phyloP scores from a whole-genome alignment of 306 rosid species.

The Cucurbita moschata region DNA sequence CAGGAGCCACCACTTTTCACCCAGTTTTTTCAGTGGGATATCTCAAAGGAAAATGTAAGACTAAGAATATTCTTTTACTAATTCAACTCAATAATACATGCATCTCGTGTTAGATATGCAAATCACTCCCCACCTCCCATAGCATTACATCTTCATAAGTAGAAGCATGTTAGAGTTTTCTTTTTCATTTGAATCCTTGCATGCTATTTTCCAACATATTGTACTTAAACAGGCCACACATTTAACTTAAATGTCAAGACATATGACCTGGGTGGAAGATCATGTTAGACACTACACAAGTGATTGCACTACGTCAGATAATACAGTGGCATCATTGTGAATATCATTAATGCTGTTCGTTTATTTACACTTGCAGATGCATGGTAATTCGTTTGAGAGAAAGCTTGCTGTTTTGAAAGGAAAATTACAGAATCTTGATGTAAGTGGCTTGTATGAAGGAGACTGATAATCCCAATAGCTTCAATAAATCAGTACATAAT shows the following conservation, averaged over 20 bases:
- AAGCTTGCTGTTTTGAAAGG: constrained; percentile 82
- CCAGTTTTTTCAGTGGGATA: constrained; percentile 73
- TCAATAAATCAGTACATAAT: not conserved
- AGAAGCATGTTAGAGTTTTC: not conserved
- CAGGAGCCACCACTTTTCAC: constrained; percentile 76
- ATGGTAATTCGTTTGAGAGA: constrained; percentile 87
- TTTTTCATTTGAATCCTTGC: not conserved
- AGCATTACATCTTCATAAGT: not conserved
- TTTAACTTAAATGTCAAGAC: not conserved
- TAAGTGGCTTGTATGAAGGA: constrained; percentile 21
- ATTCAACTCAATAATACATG: not conserved
- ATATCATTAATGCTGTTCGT: not conserved
- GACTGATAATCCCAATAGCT: not conserved
- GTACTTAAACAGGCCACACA: not conserved
- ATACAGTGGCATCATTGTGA: not conserved
- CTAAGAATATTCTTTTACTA: constrained; percentile 8
- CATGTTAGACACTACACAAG: not conserved
- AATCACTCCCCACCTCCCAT: not conserved
- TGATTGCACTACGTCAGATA: not conserved
- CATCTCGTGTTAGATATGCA: not conserved
- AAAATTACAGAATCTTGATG: constrained; percentile 37
- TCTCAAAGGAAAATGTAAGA: constrained; percentile 56
- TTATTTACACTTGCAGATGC: constrained; percentile 37
- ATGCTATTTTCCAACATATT: not conserved
- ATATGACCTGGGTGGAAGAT: not conserved